phyloP scores from a whole-genome alignment of 768 basidiomycete genomes.

The Rhodotorula paludigena region DNA sequence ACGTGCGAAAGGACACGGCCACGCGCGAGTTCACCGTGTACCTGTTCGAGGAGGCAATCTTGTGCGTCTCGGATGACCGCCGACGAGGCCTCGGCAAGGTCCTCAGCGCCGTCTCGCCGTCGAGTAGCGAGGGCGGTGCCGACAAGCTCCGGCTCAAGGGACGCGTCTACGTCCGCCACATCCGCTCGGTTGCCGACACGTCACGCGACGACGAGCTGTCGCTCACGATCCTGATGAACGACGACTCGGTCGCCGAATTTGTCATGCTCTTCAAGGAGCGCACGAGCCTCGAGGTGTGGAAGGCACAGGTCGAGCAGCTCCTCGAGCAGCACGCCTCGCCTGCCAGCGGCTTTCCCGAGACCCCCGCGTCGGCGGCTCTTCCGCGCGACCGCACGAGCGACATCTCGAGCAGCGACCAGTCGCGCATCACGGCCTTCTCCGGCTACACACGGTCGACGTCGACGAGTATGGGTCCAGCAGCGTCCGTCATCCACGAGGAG shows the following conservation, averaged over 20 bases:
- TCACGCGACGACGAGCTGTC: slow-evolving; percentile 70
- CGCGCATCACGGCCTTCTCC: slow-evolving; percentile 19
- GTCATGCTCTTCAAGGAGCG: slow-evolving; percentile 92
- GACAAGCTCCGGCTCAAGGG: slow-evolving; percentile 87
- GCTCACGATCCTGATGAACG: slow-evolving; percentile 93
- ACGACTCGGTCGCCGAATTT: slow-evolving; percentile 85
- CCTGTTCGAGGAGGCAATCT: slow-evolving; percentile 93
- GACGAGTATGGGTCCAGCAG: slow-evolving; percentile 20
- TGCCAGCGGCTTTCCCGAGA: background rate
- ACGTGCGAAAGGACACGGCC: slow-evolving; percentile 79
- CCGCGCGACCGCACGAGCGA: slow-evolving; percentile 10
- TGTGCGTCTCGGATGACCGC: slow-evolving; percentile 96
- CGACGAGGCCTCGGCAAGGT: slow-evolving; percentile 73
- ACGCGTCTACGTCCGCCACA: slow-evolving; percentile 89
- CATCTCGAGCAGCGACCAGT: slow-evolving; percentile 8
- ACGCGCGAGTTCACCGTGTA: slow-evolving; percentile 90
- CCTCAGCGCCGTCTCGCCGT: slow-evolving; percentile 53
- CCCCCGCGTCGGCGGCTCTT: background rate
- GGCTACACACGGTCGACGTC: slow-evolving; percentile 28
- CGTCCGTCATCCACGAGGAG: slow-evolving; percentile 16
- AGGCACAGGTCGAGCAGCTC: slow-evolving; percentile 69
- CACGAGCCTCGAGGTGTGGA: slow-evolving; percentile 84
- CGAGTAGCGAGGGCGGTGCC: slow-evolving; percentile 44
- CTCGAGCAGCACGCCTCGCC: slow-evolving; percentile 49
- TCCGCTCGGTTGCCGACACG: slow-evolving; percentile 78